A percentile compares a stretch with the other conserved stretches of the same genome.
Evolutionary conservation across 176 grass and related monocot genomes (phyloP).

Genomic region (Bothriochloa decipiens): DNA sequence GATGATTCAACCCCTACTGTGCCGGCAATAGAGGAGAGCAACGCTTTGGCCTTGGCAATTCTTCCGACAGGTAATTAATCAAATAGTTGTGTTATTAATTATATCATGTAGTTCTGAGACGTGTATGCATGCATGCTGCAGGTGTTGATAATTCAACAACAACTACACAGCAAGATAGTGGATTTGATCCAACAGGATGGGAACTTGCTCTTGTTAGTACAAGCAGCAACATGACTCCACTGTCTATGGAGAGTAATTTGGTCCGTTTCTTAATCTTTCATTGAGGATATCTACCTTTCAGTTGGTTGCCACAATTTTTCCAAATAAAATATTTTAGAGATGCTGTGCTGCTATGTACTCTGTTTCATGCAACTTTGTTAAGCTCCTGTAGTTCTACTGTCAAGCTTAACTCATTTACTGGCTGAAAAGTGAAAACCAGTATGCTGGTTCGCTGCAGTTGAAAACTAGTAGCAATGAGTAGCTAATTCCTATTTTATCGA

Average conservation of each 20-base stretch:
- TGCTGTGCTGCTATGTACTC: background rate
- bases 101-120: conserved; percentile 32
- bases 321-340: conserved; percentile 5
- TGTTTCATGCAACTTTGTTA: conserved; percentile 27
- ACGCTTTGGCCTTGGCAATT: conserved; percentile 81
- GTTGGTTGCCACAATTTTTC: background rate
- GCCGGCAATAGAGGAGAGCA: conserved; percentile 81
- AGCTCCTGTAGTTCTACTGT: background rate
- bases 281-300: conserved; percentile 32
- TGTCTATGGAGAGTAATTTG: conserved; percentile 68
- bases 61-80: conserved; percentile 56
- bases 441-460: background rate
- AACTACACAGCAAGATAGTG: conserved; percentile 59
- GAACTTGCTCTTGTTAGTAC: conserved; percentile 94
- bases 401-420: background rate
- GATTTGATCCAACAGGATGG: conserved; percentile 98
- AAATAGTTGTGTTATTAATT: conserved; percentile 26
- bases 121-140: conserved; percentile 39
- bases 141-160: conserved; percentile 50
- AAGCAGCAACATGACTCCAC: conserved; percentile 57
- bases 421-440: background rate
- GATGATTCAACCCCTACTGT: conserved; percentile 66
- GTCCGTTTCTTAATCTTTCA: conserved; percentile 55
- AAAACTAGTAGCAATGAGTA: background rate
- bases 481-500: conserved; percentile 5